These are phyloP conservation scores for Amanita muscaria DNA, from an alignment of 768 basidiomycete genomes.

Conservation along the genomic window DNA sequence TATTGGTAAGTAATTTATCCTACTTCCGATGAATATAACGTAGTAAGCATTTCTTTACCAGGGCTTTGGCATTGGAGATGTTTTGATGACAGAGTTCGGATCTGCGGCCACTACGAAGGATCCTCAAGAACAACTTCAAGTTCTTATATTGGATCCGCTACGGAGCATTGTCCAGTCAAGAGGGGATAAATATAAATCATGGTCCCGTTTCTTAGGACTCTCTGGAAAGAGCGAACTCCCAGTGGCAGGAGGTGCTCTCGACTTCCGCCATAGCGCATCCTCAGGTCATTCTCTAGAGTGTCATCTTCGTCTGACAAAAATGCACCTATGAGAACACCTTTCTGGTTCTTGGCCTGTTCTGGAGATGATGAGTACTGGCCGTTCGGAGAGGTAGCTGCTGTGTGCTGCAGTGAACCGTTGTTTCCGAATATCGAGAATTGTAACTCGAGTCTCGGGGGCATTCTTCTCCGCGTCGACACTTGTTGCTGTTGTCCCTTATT, in stretches of 20 bases:
- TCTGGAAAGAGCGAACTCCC: neutral
- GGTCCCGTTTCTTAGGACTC: constrained; percentile 1
- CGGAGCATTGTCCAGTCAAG: too few species aligned
- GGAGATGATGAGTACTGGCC: constrained; percentile 15
- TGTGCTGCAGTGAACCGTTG: constrained; percentile 10
- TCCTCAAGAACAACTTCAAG: too few species aligned
- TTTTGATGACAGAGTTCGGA: too few species aligned
- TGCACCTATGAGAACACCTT: constrained; percentile 35
- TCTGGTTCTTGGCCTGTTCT: constrained; percentile 13
- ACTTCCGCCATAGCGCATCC: constrained; percentile 13
- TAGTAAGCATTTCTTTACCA: too few species aligned
- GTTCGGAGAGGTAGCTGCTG: constrained; percentile 11
- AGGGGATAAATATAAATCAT: too few species aligned
- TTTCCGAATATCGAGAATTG: constrained; percentile 19
- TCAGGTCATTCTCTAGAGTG: constrained; percentile 19
- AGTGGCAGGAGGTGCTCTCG: neutral
- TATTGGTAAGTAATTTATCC: too few species aligned
- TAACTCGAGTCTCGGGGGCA: constrained; percentile 8
- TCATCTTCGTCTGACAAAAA: constrained; percentile 37
- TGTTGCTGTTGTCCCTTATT: constrained; percentile 13
- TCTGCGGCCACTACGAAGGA: too few species aligned
- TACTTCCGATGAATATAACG: too few species aligned
- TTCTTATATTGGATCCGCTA: too few species aligned
- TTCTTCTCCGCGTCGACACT: constrained; percentile 14
- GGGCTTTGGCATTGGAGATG: too few species aligned